Evolutionary conservation across 306 rosid genomes (phyloP).

Genomic region (Purshia tridentata): DNA sequence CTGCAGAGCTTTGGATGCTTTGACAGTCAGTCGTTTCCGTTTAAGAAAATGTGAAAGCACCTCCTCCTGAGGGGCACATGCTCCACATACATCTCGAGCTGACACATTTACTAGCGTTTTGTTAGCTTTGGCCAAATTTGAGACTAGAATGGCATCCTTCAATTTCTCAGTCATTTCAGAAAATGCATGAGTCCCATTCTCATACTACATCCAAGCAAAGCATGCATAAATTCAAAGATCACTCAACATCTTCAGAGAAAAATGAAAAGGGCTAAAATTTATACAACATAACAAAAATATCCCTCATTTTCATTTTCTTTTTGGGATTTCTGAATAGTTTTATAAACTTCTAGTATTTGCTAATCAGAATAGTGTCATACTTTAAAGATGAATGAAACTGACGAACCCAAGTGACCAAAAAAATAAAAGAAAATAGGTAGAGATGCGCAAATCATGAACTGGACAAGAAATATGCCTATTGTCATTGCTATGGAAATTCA

Average conservation of each 20-base stretch:
- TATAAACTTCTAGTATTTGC: no score
- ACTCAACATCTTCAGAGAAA: not conserved
- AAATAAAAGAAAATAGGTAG: no score
- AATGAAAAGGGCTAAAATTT: not conserved
- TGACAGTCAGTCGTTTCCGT: not conserved
- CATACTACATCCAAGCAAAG: constrained; percentile 43
- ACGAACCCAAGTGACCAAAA: not conserved
- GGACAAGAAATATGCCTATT: not conserved
- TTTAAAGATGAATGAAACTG: not conserved
- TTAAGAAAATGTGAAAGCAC: no score
- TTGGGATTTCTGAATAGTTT: no score
- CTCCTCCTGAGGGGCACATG: not conserved
- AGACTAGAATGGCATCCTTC: constrained; percentile 43
- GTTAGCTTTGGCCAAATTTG: constrained; percentile 47
- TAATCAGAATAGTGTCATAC: no score
- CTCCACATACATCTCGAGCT: constrained; percentile 33
- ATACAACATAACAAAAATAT: not conserved
- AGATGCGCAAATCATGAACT: not conserved
- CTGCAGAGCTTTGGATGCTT: constrained; percentile 14
- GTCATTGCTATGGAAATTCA: not conserved
- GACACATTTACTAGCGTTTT: constrained; percentile 45
- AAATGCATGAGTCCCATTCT: constrained; percentile 37
- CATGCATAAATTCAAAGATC: not conserved
- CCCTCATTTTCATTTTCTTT: no score
- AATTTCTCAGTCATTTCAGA: constrained; percentile 41